phyloP scores from a whole-genome alignment of 1,139 yeast genomes.

The Yamadazyma sp. region DNA sequence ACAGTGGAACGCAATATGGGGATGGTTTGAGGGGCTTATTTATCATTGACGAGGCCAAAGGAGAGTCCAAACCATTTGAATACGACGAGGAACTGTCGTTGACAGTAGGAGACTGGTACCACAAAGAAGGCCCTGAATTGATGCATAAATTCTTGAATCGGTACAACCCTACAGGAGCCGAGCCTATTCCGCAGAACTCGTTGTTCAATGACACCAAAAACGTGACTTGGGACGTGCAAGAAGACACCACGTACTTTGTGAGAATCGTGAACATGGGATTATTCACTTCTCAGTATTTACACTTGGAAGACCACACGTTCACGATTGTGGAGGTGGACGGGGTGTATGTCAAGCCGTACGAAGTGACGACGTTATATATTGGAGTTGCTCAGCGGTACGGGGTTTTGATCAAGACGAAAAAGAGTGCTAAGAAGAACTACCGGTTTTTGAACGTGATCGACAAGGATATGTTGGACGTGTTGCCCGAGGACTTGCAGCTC shows the following conservation, averaged over 20 bases:
- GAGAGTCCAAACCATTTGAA: slow-evolving; percentile 37
- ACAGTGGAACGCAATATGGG: slow-evolving; percentile 79
- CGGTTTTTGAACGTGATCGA: slow-evolving; percentile 81
- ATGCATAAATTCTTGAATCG: slow-evolving; percentile 57
- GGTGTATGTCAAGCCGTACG: slow-evolving; percentile 64
- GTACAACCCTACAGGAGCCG: slow-evolving; percentile 95
- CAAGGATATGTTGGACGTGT: slow-evolving; percentile 71
- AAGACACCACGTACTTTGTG: slow-evolving; percentile 76
- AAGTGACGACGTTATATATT: slow-evolving; percentile 60
- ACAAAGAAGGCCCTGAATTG: slow-evolving; percentile 54
- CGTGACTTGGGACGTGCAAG: slow-evolving; percentile 67
- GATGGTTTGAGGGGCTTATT: slow-evolving; percentile 89
- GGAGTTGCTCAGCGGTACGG: slow-evolving; percentile 80
- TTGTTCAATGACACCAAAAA: slow-evolving; percentile 78
- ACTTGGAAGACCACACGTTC: slow-evolving; percentile 81
- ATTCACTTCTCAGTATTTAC: slow-evolving; percentile 81
- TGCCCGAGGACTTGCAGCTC: slow-evolving; percentile 61
- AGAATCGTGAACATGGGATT: slow-evolving; percentile 83
- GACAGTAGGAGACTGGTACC: slow-evolving; percentile 83
- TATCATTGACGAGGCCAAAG: slow-evolving; percentile 61
- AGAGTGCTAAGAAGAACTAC: slow-evolving; percentile 57
- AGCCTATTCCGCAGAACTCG: slow-evolving; percentile 83
- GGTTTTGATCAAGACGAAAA: slow-evolving; percentile 70
- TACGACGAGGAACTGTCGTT: slow-evolving; percentile 77
- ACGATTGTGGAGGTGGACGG: slow-evolving; percentile 86